Evolutionary conservation across 2,329 filamentous ascomycete genomes (phyloP), one percentile per base, ranked within the genome.

Genomic region (Xylaria sp.): DNA sequence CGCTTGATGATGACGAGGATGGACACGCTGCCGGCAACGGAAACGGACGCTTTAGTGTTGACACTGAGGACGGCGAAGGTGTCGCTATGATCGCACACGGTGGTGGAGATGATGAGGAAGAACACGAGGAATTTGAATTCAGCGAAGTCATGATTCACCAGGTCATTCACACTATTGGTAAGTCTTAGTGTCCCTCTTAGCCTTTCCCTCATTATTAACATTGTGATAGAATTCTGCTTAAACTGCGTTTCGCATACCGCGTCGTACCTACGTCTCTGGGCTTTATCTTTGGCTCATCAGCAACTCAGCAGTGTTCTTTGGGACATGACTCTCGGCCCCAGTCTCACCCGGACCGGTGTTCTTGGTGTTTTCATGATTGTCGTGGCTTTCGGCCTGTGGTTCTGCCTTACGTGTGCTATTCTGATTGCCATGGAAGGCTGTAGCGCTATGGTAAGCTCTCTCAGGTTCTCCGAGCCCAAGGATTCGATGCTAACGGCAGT

Each of bases 231-330:
- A 87, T 99, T 99, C 85, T 99, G 96, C 80, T 88, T 99, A 76
- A 99, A 99, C 86, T 98, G 95, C 81, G 95, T 99, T 72, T 99
- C 96, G 37, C 96, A 99, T 84, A 99, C 97, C 4, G 96, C 96
- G 4, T 99, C 96, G 0, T 99, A 99, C 83, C 92, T 99, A 57
- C 96, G 96, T 86, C 92, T 99, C 54, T 99, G 96, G 96, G 96
- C 96, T 39, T 83, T 99, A 76, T 99, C 96, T 1, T 91, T 99
- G 69, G 96, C 96, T 39, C 96, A 99, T 86, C 96, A 99, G 81
- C 96, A 98, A 87, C 90, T 99, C 69, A 97, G 94, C 58, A 92
- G 94, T 73, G 96, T 99, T 72, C 88, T 99, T 57, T 99, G 96
- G 96, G 88, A 88, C 76, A 99, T 99, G 96, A 99, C 96, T 1